A percentile compares a stretch with the other conserved stretches of the same genome.
Evolutionary conservation across 192 early-diverging fungal genomes (phyloP).

Genomic region (Umbelopsis vinacea): DNA sequence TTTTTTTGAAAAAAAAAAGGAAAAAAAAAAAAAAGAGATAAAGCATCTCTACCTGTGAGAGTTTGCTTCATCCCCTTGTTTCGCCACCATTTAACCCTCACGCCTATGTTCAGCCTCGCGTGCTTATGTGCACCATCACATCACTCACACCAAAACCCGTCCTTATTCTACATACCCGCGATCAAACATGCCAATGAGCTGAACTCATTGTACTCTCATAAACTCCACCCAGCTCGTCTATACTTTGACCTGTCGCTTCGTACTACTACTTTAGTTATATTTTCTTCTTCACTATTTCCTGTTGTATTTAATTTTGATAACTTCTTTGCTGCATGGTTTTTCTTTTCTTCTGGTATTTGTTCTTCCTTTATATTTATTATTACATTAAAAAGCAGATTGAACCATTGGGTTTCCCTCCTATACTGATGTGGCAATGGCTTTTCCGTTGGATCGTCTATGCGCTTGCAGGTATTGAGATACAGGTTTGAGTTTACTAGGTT

Average conservation of each 20-base stretch:
- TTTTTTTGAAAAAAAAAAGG: neutral
- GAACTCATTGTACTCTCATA: too few species aligned
- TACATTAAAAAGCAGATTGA: slow-evolving; percentile 15
- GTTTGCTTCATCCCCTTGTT: neutral
- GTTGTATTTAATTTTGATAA: slow-evolving; percentile 21
- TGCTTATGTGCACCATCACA: too few species aligned
- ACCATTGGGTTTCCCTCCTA: neutral
- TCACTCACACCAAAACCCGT: too few species aligned
- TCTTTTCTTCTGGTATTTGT: neutral
- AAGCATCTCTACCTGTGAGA: too few species aligned
- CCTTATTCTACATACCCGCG: too few species aligned
- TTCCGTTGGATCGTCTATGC: neutral
- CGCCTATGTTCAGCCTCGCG: too few species aligned
- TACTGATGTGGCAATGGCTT: neutral
- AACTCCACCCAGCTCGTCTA: too few species aligned
- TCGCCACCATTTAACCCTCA: too few species aligned
- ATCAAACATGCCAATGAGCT: too few species aligned
- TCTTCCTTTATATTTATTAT: slow-evolving; percentile 8
- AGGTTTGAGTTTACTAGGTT: slow-evolving; percentile 56
- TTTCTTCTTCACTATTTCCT: neutral
- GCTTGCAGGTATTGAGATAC: slow-evolving; percentile 29
- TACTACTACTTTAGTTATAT: too few species aligned
- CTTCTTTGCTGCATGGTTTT: neutral
- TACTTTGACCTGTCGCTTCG: too few species aligned
- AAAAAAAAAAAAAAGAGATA: too few species aligned